These are phyloP conservation scores for Phytomonas serpens DNA, from an alignment of 208 protist genomes.

Conservation along the genomic window DNA sequence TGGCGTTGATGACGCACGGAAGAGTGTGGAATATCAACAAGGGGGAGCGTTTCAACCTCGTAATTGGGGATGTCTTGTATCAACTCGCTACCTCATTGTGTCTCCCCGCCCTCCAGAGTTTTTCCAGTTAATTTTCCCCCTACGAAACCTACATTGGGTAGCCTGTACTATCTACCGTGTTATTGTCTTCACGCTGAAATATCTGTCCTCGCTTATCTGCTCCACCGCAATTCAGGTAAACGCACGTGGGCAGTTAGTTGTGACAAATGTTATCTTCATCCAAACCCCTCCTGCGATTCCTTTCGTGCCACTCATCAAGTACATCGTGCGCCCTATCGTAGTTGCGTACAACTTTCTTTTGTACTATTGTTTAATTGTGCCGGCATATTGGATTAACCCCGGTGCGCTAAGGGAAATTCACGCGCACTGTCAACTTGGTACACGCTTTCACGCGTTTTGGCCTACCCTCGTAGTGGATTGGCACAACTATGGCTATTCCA, in stretches of 20 bases:
- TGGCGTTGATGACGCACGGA: not conserved
- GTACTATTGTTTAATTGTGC: constrained; percentile 70
- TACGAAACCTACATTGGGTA: constrained; percentile 47
- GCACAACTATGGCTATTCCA: constrained; percentile 91
- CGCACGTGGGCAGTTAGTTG: constrained; percentile 48
- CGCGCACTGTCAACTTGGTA: constrained; percentile 20
- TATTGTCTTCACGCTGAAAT: constrained; percentile 25
- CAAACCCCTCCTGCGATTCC: constrained; percentile 83
- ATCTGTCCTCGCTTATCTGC: constrained; percentile 34
- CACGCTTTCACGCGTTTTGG: constrained; percentile 20
- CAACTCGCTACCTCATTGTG: constrained; percentile 22
- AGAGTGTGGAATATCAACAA: not conserved
- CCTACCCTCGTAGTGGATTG: constrained; percentile 82
- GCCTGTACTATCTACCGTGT: constrained; percentile 50
- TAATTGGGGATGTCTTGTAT: constrained; percentile 22
- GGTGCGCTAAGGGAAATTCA: constrained; percentile 50
- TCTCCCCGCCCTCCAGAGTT: constrained; percentile 43
- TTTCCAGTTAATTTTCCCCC: constrained; percentile 40
- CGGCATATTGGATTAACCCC: constrained; percentile 53
- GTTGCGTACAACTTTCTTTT: constrained; percentile 46
- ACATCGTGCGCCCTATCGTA: constrained; percentile 41
- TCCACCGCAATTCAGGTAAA: constrained; percentile 57
- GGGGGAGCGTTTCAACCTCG: not conserved
- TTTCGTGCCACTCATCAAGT: constrained; percentile 70
- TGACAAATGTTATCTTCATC: constrained; percentile 59